Evolutionary conservation across 768 basidiomycete species (phyloP), one percentile per base, ranked within the genome.

Genomic region (Suillus bovinus): DNA sequence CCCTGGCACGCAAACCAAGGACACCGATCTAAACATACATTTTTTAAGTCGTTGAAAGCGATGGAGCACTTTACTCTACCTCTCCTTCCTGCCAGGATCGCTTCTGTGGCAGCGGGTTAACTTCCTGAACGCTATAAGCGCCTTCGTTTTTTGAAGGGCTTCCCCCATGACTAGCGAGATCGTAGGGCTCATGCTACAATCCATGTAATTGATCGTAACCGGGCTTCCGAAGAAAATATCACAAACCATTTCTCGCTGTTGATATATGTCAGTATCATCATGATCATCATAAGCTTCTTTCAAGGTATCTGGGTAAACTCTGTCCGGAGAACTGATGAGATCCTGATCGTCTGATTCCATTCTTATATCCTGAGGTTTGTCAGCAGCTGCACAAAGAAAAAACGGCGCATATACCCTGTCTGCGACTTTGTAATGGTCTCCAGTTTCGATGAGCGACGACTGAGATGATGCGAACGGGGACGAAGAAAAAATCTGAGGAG

Each of bases 401-500:
- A 5, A 29, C 27, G 38, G 38, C 27, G 6, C 17, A 60, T 68
- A 13, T 46, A 73, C 73, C 68, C 24, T 64, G 55, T 64, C 62
- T 11, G 63, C 53, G n/a, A 57, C 39, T 17, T 65, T n/a, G 60
- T 42, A 9, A 54, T 60, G 27, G 33, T 59, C n/a, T 24, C 39
- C 65, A 41, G 22, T 16, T 20, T 44, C 65, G 11, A 46, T 42
- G 6, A 58, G 63, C 2, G 74, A 72, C 24, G 76, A 75, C 46
- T 72, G 72, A 31, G 79, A 77, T 14, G 70, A 74, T 36, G 63
- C 66, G n/a, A 70, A 64, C 5, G 82, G 78, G 8, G 82, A 80
- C 54, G 82, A 77, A 63, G 78, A 75, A 67, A 83, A 78, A 44
- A 79, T n/a, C 20, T 71, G 69, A 9, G 70, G 66, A 55, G 84